Conservation (phyloP, 371 early-diverging fungal genomes). For the Mucor lusitanicus region DNA sequence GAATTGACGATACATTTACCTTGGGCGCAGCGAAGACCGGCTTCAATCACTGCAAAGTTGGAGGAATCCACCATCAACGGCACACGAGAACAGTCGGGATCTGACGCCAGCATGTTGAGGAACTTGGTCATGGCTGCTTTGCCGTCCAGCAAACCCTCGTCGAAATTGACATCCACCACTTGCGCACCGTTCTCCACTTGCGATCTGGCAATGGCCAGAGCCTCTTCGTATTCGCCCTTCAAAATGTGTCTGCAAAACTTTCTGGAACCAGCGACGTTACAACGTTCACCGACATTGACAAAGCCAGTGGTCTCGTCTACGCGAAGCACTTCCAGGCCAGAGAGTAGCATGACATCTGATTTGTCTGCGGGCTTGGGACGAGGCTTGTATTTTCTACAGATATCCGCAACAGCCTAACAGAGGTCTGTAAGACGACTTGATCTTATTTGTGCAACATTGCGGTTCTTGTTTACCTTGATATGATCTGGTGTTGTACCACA, state of each 20-base stretch:
- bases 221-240: slow-evolving; percentile 90
- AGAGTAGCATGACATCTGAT: slow-evolving; percentile 72
- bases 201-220: slow-evolving; percentile 86
- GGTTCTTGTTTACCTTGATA: slow-evolving; percentile 59
- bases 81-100: slow-evolving; percentile 86
- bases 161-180: slow-evolving; percentile 93
- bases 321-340: slow-evolving; percentile 82
- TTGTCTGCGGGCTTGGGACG: slow-evolving; percentile 68
- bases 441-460: background rate
- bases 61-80: slow-evolving; percentile 96
- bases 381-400: slow-evolving; percentile 72
- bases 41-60: slow-evolving; percentile 95
- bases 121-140: slow-evolving; percentile 91
- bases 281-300: slow-evolving; percentile 94
- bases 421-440: background rate
- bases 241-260: slow-evolving; percentile 91
- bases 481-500: slow-evolving; percentile 95
- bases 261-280: slow-evolving; percentile 94
- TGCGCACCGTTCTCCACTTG: slow-evolving; percentile 96
- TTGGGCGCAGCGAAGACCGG: slow-evolving; percentile 92
- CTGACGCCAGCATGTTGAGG: slow-evolving; percentile 90
- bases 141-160: slow-evolving; percentile 94
- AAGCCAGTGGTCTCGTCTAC: slow-evolving; percentile 83
- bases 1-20: slow-evolving; percentile 97
- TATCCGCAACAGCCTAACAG: slow-evolving; percentile 74